Conservation (phyloP, 176 grass and related monocot species). For the Rhynchospora pubera region DNA sequence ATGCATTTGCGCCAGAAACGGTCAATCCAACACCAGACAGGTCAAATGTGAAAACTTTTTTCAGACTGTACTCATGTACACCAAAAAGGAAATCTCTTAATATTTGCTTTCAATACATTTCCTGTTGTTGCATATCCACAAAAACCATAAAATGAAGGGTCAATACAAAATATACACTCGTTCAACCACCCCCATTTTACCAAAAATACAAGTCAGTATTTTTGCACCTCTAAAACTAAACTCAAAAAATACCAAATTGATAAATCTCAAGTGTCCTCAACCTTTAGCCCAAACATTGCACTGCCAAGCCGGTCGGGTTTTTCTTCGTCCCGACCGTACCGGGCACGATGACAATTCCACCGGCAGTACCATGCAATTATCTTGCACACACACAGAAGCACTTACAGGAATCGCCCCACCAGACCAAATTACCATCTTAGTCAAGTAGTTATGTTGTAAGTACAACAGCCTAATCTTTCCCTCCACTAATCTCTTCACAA, state of each 20-base stretch:
- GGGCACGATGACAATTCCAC: constrained; percentile 38
- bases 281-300: constrained; percentile 39
- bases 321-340: constrained; percentile 42
- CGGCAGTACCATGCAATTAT: constrained; percentile 56
- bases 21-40: neutral
- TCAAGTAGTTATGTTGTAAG: constrained; percentile 79
- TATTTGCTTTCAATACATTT: constrained; percentile 10
- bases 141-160: constrained; percentile 9
- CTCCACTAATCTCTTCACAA: constrained; percentile 37
- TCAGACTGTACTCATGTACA: constrained; percentile 4
- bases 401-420: constrained; percentile 28
- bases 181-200: neutral
- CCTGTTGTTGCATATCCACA: constrained; percentile 20
- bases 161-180: constrained; percentile 4
- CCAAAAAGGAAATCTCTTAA: constrained; percentile 9
- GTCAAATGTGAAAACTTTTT: neutral
- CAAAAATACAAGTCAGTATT: constrained; percentile 6
- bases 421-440: constrained; percentile 28
- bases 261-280: neutral
- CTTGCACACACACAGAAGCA: constrained; percentile 53
- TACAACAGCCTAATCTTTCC: constrained; percentile 68
- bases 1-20: neutral
- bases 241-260: constrained; percentile 1
- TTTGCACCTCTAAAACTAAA: constrained; percentile 23
- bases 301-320: constrained; percentile 45